Evolutionary conservation across 495 filamentous ascomycete genomes (phyloP), one percentile per base, ranked within the genome.

Genomic region (Penicillium goetzii): DNA sequence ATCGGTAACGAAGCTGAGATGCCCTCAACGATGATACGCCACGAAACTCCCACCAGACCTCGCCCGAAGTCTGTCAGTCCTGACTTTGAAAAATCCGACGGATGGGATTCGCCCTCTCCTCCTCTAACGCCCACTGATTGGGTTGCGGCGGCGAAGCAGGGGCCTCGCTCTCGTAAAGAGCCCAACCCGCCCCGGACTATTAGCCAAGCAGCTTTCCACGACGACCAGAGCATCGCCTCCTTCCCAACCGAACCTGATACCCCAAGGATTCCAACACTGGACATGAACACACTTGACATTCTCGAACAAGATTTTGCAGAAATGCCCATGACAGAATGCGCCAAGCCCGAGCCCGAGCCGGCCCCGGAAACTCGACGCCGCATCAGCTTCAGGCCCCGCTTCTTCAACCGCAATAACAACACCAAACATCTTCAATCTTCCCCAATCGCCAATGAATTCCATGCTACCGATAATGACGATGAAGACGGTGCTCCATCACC

Each of bases 121-220:
- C 75, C 76, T 7, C 59, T 80, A 10, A 78, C 77, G 3, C 74
- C 79, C 10, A 75, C 78, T 45, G 79, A 81, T 33, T 81, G 79
- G 79, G 50, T 81, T 54, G 79, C 78, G 32, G 79, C 79, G 19
- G 77, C 77, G 26, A 72, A 70, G 60, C 59, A 72, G 36, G 63
- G 58, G 9, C 67, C 67, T 26, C 69, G 65, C 15, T 63, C 72
- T 36, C 57, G 68, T 8, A 74, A 68, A 45, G 56, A 65, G 21
- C 58, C 25, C 15, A 62, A 67, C n/a, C 61, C 71, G 36, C 60
- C 64, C 21, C 62, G 62, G 7, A 51, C 56, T 17, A 33, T 66
- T 32, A 62, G 56, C 55, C 59, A 60, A 56, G 57, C 59, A 3
- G 60, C 62, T 10, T 69, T 69, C 47, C 54, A 71, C 57, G 76